These are phyloP conservation scores for Aphanomyces stellatus DNA, from an alignment of 352 stramenopile species.

Conservation along the genomic window DNA sequence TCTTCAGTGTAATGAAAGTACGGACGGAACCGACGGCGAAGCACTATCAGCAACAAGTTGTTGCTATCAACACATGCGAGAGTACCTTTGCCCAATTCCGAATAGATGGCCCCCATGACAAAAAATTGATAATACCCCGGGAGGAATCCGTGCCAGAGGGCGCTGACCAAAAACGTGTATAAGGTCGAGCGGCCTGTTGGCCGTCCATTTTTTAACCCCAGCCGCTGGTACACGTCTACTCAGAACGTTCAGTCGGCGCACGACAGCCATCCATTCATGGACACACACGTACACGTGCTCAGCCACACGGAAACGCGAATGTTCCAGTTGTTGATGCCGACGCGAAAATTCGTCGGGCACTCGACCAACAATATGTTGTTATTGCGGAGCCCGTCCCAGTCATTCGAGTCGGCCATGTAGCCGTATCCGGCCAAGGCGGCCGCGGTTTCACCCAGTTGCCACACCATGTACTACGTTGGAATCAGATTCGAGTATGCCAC, in stretches of 20 bases:
- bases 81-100: conserved; percentile 63
- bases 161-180: conserved; percentile 71
- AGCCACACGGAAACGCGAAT: conserved; percentile 79
- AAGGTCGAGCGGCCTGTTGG: conserved; percentile 65
- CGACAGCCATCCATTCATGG: neutral
- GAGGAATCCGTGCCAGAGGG: conserved; percentile 77
- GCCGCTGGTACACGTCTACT: conserved; percentile 82
- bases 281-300: conserved; percentile 55
- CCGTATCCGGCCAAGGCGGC: conserved; percentile 47
- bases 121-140: conserved; percentile 85
- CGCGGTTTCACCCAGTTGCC: conserved; percentile 67
- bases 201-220: conserved; percentile 71
- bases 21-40: conserved; percentile 62
- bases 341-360: conserved; percentile 69
- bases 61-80: neutral
- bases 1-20: conserved; percentile 85
- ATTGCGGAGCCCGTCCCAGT: conserved; percentile 59
- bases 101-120: conserved; percentile 75
- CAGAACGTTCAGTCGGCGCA: conserved; percentile 2
- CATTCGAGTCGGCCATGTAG: neutral
- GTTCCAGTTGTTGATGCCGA: conserved; percentile 86
- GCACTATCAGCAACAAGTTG: conserved; percentile 25
- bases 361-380: conserved; percentile 79
- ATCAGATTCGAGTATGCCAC: neutral
- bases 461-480: conserved; percentile 61